These are phyloP conservation scores for Adansonia digitata DNA, from an alignment of 345 rosid genomes.

Conservation along the genomic window DNA sequence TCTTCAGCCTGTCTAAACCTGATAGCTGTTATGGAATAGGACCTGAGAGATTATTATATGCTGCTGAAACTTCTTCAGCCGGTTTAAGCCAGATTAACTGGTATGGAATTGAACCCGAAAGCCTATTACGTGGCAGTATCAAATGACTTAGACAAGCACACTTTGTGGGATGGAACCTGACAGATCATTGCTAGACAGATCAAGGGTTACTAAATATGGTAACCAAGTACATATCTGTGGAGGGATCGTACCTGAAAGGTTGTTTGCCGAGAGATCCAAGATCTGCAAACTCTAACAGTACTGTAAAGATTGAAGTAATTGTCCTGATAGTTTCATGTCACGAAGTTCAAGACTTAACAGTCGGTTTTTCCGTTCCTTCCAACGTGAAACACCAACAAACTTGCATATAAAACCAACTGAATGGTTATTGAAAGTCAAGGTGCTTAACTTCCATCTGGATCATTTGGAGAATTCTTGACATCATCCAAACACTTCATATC, in stretches of 20 bases:
- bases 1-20: slow-evolving; percentile 39
- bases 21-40: slow-evolving; percentile 49
- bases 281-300: slow-evolving; percentile 56
- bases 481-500: background rate
- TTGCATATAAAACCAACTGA: slow-evolving; percentile 57
- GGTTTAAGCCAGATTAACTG: slow-evolving; percentile 34
- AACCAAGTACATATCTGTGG: slow-evolving; percentile 59
- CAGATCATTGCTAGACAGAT: slow-evolving; percentile 55
- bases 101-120: slow-evolving; percentile 63
- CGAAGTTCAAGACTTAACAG: slow-evolving; percentile 47
- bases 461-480: background rate
- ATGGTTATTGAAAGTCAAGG: slow-evolving; percentile 59
- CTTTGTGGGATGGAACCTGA: slow-evolving; percentile 60
- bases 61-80: slow-evolving; percentile 62
- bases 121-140: slow-evolving; percentile 44
- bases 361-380: slow-evolving; percentile 75
- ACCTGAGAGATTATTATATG: too few species aligned
- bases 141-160: slow-evolving; percentile 55
- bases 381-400: slow-evolving; percentile 74
- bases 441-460: slow-evolving; percentile 23
- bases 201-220: slow-evolving; percentile 63
- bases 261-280: slow-evolving; percentile 67
- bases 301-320: slow-evolving; percentile 53
- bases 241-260: slow-evolving; percentile 64
- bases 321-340: slow-evolving; percentile 60